phyloP scores from a whole-genome alignment of 306 rosid genomes.

The Rubus parviflorus region DNA sequence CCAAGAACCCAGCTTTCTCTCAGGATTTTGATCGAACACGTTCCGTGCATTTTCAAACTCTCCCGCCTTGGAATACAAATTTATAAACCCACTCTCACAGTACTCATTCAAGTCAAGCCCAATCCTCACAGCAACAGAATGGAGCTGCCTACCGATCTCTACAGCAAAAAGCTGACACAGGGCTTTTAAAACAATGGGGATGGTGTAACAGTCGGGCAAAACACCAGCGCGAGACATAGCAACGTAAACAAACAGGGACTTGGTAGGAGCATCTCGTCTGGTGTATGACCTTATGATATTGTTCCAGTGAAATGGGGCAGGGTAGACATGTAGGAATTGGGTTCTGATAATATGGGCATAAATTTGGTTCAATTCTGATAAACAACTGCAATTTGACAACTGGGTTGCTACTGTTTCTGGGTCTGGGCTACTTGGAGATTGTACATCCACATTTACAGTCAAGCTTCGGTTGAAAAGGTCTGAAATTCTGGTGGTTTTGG shows the following conservation, averaged over 20 bases:
- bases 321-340: slow-evolving; percentile 36
- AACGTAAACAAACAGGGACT: slow-evolving; percentile 43
- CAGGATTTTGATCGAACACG: slow-evolving; percentile 64
- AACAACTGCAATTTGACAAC: slow-evolving; percentile 29
- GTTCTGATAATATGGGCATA: slow-evolving; percentile 47
- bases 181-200: slow-evolving; percentile 65
- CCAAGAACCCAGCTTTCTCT: slow-evolving; percentile 76
- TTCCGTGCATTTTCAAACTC: slow-evolving; percentile 53
- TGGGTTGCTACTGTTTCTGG: slow-evolving; percentile 33
- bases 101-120: slow-evolving; percentile 60
- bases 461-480: slow-evolving; percentile 17
- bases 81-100: slow-evolving; percentile 66
- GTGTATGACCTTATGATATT: slow-evolving; percentile 59
- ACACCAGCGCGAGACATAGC: slow-evolving; percentile 51
- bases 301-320: slow-evolving; percentile 68
- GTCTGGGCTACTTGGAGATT: slow-evolving; percentile 17
- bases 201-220: slow-evolving; percentile 61
- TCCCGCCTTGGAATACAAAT: slow-evolving; percentile 56
- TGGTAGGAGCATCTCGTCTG: slow-evolving; percentile 45
- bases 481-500: slow-evolving; percentile 2
- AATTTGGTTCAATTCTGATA: slow-evolving; percentile 39
- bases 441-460: not conserved
- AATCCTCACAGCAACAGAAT: slow-evolving; percentile 48
- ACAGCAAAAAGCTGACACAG: slow-evolving; percentile 37
- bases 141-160: slow-evolving; percentile 55